These are phyloP conservation scores for Trichoderma parareesei DNA, from an alignment of 495 filamentous ascomycete genomes.

Conservation along the genomic window DNA sequence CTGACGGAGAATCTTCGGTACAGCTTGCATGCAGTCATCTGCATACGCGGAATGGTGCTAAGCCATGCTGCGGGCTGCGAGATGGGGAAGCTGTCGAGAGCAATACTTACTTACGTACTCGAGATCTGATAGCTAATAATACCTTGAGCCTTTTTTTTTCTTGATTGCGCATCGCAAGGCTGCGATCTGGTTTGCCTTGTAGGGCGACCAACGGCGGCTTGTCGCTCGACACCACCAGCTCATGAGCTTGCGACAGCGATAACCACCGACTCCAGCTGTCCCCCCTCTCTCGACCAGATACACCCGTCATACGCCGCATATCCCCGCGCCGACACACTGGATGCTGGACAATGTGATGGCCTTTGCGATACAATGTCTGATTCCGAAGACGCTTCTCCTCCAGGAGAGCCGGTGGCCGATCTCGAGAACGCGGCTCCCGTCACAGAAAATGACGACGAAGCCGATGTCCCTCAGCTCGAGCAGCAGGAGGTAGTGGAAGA, in stretches of 20 bases:
- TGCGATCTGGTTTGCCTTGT: not conserved
- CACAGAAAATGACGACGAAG: constrained; percentile 31
- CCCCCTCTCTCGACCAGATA: not conserved
- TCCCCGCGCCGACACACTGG: not conserved
- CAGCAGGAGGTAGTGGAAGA: not conserved
- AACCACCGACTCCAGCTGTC: not conserved
- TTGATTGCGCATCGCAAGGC: not conserved
- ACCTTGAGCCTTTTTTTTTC: not conserved
- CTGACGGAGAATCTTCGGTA: constrained; percentile 1
- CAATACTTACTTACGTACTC: not conserved
- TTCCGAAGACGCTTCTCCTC: not conserved
- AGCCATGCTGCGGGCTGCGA: not conserved
- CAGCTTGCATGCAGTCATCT: constrained; percentile 1
- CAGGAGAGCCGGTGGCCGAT: constrained; percentile 12
- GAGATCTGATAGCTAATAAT: not conserved
- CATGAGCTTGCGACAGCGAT: constrained; percentile 3
- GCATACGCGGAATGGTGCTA: not conserved
- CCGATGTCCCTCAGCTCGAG: constrained; percentile 31
- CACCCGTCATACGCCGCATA: not conserved
- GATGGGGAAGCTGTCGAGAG: not conserved
- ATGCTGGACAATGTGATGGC: constrained; percentile 5
- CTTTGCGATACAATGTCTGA: constrained; percentile 12
- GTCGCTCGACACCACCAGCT: not conserved
- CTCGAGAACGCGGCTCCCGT: constrained; percentile 30
- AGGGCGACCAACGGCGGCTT: not conserved